Base-by-base conservation (phyloP, 202 grass and related monocot genomes). In the Carex arenaria region DNA sequence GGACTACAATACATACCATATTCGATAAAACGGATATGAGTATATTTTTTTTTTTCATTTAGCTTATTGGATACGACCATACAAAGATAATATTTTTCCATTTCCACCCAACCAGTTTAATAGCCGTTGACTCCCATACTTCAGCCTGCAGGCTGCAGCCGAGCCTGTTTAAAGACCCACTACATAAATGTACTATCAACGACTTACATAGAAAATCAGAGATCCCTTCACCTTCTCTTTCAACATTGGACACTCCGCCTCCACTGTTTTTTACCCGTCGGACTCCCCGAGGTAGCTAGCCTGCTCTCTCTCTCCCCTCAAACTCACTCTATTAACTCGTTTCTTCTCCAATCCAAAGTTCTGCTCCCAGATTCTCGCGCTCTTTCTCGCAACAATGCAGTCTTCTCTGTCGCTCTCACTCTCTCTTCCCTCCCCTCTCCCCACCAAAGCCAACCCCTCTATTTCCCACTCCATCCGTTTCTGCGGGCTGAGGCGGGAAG, bases 401-500 rank as follows among this genome's bases (percentile, higher is more conserved):
- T 77, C 82, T 53, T 77, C 83, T 70, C 20, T 82, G 1, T 68
- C 80, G 10, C 89, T 90, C 68, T 87, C 84, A 14, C 10, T 43
- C 36, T 47, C 74, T 54, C 51, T 65, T 14, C 62, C 85, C 85
- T 67, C 83, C 36, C 85, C 53, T 56, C 84, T 80, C 15, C 36
- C 66, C 79, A 49, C 75, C 60, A 82, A 84, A 87, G 4, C 85
- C 54, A 31, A 53, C 70, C 26, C 69, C 4, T 83, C 81, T 79
- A 59, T 60, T 54, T 61, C 88, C 11, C 36, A 62, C 7, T 71
- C 69, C 26, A 67, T 88, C 51, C 84, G 82, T 26, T 91, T 91
- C 20, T 91, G 92, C 68, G 90, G 92, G 13, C 69, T 91, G 12
- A 84, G 85, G 1, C 57, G 56, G 4, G 85, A 92, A 80, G 79